These are phyloP conservation scores for Kwoniella botswanensis DNA, from an alignment of 768 basidiomycete species.

Conservation along the genomic window DNA sequence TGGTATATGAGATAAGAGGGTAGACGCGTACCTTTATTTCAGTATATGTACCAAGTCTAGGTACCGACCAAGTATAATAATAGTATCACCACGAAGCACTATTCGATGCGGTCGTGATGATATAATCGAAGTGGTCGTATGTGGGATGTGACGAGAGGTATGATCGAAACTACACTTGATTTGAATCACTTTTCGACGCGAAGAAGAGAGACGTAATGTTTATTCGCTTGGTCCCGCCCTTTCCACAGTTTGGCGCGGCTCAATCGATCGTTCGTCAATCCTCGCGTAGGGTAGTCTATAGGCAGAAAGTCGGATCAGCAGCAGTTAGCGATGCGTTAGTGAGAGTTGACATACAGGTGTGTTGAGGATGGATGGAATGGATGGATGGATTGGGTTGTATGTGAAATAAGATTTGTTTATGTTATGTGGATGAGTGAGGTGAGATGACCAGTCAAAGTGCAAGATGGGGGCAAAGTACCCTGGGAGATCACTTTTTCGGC, in stretches of 20 bases:
- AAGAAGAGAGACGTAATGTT: conserved; percentile 5
- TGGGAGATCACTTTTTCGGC: neutral
- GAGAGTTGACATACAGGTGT: neutral
- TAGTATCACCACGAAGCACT: conserved; percentile 2
- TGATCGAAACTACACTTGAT: neutral
- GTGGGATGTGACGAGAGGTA: neutral
- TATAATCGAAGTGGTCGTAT: neutral
- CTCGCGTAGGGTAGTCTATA: neutral
- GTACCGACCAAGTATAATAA: neutral
- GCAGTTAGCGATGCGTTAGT: neutral
- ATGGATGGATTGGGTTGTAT: neutral
- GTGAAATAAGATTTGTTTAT: neutral
- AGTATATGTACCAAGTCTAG: conserved; percentile 2
- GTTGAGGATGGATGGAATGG: neutral
- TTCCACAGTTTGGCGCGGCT: neutral
- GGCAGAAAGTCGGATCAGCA: neutral
- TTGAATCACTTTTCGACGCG: conserved; percentile 9
- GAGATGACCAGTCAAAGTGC: neutral
- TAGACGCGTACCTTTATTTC: conserved; percentile 24
- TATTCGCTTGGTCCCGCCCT: conserved; percentile 5
- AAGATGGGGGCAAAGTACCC: neutral
- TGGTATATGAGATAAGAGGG: neutral
- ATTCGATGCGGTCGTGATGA: neutral
- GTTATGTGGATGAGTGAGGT: neutral
- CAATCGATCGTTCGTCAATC: conserved; percentile 2